A percentile compares a stretch with the other conserved stretches of the same genome.
Evolutionary conservation across 2,329 filamentous ascomycete species (phyloP).

Genomic region (Amphichorda felina): DNA sequence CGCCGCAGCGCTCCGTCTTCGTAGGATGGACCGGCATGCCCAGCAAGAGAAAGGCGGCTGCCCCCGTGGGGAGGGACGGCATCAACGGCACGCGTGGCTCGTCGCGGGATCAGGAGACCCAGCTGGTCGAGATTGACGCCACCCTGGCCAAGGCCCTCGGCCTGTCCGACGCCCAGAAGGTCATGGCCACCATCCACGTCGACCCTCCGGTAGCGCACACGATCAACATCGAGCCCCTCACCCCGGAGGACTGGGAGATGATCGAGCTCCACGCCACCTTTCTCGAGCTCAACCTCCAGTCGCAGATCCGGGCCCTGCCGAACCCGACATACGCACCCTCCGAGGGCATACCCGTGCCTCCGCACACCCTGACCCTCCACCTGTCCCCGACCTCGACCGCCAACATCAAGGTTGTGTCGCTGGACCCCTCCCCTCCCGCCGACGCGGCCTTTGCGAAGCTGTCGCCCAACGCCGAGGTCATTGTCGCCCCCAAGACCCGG

Average conservation of each 20-base stretch:
- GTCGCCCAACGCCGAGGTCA: conserved; percentile 87
- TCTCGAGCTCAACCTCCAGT: conserved; percentile 83
- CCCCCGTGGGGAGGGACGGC: conserved; percentile 64
- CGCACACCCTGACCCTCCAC: conserved; percentile 81
- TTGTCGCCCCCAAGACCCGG: conserved; percentile 87
- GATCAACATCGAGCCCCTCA: conserved; percentile 92
- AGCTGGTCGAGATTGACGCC: conserved; percentile 76
- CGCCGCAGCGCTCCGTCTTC: conserved; percentile 60
- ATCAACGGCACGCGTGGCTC: conserved; percentile 46
- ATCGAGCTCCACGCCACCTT: conserved; percentile 96
- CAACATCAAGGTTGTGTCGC: conserved; percentile 73
- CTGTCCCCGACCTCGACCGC: conserved; percentile 92
- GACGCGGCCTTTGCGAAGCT: conserved; percentile 80
- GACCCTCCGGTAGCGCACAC: conserved; percentile 88
- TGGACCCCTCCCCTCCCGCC: conserved; percentile 61
- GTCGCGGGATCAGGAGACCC: conserved; percentile 61
- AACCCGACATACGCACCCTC: conserved; percentile 59
- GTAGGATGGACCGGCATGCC: conserved; percentile 97
- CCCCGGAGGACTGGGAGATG: conserved; percentile 95
- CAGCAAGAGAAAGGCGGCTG: conserved; percentile 70
- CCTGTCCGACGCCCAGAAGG: conserved; percentile 70
- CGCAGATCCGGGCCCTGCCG: conserved; percentile 84
- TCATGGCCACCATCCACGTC: conserved; percentile 61
- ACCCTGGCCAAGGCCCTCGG: conserved; percentile 70
- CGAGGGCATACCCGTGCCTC: conserved; percentile 22